These are phyloP conservation scores for Marsdenia floribunda DNA, from an alignment of 257 asterid genomes.

Conservation along the genomic window DNA sequence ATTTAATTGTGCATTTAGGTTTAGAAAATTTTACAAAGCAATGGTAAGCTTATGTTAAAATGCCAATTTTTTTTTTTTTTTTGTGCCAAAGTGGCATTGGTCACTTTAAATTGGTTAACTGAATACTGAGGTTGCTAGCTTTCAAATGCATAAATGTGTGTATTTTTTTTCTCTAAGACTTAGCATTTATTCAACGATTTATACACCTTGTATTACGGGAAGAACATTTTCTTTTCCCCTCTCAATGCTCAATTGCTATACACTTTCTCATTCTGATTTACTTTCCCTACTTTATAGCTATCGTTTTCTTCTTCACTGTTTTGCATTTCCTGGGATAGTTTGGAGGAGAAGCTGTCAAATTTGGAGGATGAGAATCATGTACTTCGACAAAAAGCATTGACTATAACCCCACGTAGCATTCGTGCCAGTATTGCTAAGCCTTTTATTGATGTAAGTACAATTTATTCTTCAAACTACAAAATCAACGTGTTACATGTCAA, in stretches of 20 bases:
- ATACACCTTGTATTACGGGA: background rate
- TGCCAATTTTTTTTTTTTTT: background rate
- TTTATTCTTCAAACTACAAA: background rate
- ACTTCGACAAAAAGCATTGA: slow-evolving; percentile 73
- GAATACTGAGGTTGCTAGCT: background rate
- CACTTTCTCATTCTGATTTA: background rate
- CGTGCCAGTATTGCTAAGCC: slow-evolving; percentile 63
- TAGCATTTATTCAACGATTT: background rate
- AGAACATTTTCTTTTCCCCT: background rate
- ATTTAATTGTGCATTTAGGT: background rate
- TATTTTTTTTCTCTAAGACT: background rate
- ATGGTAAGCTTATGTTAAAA: background rate
- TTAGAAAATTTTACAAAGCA: background rate
- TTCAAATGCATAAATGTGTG: too few relatives aligned
- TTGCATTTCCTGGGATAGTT: slow-evolving; percentile 42
- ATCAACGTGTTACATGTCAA: background rate
- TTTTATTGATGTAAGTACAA: slow-evolving; percentile 59
- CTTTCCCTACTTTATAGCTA: background rate
- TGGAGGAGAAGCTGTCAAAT: slow-evolving; percentile 75
- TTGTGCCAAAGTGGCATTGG: too few relatives aligned
- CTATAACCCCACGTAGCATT: slow-evolving; percentile 65
- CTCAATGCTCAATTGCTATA: slow-evolving; percentile 3
- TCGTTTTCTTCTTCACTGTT: slow-evolving; percentile 11
- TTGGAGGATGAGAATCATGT: slow-evolving; percentile 72
- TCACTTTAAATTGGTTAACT: background rate